Conservation (phyloP, 148 eudicot genomes). For the Cornus controversa region DNA sequence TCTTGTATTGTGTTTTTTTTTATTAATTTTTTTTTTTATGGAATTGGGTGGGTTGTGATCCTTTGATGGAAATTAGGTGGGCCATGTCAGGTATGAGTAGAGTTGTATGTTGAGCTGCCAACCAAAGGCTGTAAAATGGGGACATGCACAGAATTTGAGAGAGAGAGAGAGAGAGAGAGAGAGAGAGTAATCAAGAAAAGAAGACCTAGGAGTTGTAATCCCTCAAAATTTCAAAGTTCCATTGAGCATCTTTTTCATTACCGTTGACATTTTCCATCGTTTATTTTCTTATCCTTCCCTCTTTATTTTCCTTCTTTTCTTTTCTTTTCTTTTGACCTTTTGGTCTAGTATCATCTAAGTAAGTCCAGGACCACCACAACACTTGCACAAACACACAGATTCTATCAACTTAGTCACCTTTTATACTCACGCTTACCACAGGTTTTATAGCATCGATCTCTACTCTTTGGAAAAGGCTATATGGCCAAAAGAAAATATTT, state of each 20-base stretch:
- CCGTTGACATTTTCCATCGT: slow-evolving; percentile 39
- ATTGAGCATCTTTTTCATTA: slow-evolving; percentile 22
- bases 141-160: slow-evolving; percentile 38
- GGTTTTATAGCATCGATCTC: slow-evolving; percentile 26
- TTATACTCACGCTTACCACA: slow-evolving; percentile 41
- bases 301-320: slow-evolving; percentile 6
- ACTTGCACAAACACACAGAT: slow-evolving; percentile 24
- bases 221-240: slow-evolving; percentile 15
- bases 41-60: no score
- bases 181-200: slow-evolving; percentile 10
- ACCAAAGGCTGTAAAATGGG: slow-evolving; percentile 10
- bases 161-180: slow-evolving; percentile 28
- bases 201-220: neutral
- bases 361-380: slow-evolving; percentile 49
- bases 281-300: slow-evolving; percentile 18
- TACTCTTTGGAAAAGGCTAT: slow-evolving; percentile 28
- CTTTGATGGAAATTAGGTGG: neutral
- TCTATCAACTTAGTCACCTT: slow-evolving; percentile 23
- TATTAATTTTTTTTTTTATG: no score
- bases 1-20: no score
- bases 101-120: slow-evolving; percentile 12
- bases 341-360: slow-evolving; percentile 21
- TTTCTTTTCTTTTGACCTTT: slow-evolving; percentile 19
- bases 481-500: no score
- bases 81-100: slow-evolving; percentile 3